Evolutionary conservation across 2,329 filamentous ascomycete genomes (phyloP).

Genomic region (Ophiosphaerella korrae): DNA sequence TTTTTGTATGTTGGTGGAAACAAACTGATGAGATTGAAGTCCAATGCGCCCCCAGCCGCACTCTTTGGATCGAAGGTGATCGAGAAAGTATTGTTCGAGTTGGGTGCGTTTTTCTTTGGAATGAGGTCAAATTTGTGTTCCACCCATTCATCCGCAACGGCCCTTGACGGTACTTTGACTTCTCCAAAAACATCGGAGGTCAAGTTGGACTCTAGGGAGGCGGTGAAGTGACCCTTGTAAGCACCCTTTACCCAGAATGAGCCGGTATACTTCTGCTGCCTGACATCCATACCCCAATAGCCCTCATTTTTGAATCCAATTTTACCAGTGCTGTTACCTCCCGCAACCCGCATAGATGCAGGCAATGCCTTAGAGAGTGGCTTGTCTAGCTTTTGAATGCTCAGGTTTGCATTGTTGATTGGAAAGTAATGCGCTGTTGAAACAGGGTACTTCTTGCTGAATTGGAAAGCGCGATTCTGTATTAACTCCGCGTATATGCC

Average conservation of each 20-base stretch:
- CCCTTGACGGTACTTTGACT: conserved; percentile 33
- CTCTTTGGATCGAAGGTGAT: conserved; percentile 55
- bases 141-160: conserved; percentile 45
- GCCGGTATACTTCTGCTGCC: conserved; percentile 55
- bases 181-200: conserved; percentile 50
- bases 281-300: conserved; percentile 59
- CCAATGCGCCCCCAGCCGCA: conserved; percentile 29
- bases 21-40: conserved; percentile 59
- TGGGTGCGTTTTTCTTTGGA: conserved; percentile 46
- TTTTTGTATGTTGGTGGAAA: conserved; percentile 62
- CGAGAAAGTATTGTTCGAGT: conserved; percentile 58
- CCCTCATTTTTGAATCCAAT: conserved; percentile 57
- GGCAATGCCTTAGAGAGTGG: conserved; percentile 54
- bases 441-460: conserved; percentile 32
- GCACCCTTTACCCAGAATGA: conserved; percentile 55
- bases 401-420: conserved; percentile 42
- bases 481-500: conserved; percentile 75
- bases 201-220: conserved; percentile 49
- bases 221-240: conserved; percentile 44
- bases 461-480: conserved; percentile 73
- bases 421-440: conserved; percentile 37
- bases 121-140: conserved; percentile 49
- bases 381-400: conserved; percentile 45
- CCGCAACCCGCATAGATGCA: conserved; percentile 50
- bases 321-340: conserved; percentile 44